Base-by-base conservation (phyloP, 441 rosid species). In the Syzygium malaccense region DNA sequence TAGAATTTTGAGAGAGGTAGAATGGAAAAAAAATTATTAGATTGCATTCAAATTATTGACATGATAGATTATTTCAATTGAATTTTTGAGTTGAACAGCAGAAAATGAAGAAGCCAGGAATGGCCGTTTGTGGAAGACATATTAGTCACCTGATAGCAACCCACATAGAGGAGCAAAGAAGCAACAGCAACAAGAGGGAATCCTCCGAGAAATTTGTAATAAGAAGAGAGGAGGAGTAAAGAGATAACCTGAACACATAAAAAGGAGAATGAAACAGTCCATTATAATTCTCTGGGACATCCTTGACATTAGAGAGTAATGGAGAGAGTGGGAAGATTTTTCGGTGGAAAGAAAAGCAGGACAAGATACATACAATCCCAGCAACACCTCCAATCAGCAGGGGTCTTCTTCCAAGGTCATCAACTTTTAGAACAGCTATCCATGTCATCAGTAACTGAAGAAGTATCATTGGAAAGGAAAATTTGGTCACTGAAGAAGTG, bases 371-470 rank as follows among this genome's bases (percentile, higher is more conserved):
- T 95, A 98, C 99, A 91, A 98, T 93, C 88, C 99, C 99, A 85
- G 96, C 88, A 89, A 96, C 99, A 87, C 99, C 99, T 84, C 95
- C 98, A 88, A 98, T 96, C 91, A 98, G 93, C 90, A 98, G 94
- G 49, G 99, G 98, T 91, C 98, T 95, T 92, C 99, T 95, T 85
- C 99, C 99, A 86, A 98, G 93, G 91, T 96, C 98, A 92, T 98
- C 99, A 88, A 97, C 99, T 94, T 97, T 98, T 26, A 94, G 90
- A 88, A 97, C 98, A 91, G 99, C 99, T 89, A 98, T 92, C 96
- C 96, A 92, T 87, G 99, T 98, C 99, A 98, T 95, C 87, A 93
- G 89, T 60, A 98, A 93, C 99, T 95, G 90, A 89, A 86, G 33
- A 88, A 86, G 85, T 58, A 86, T 60, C 60, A 91, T 89, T 80